These are phyloP conservation scores for Boeremia lycopersici DNA, from an alignment of 2,329 filamentous ascomycete species.

Conservation along the genomic window DNA sequence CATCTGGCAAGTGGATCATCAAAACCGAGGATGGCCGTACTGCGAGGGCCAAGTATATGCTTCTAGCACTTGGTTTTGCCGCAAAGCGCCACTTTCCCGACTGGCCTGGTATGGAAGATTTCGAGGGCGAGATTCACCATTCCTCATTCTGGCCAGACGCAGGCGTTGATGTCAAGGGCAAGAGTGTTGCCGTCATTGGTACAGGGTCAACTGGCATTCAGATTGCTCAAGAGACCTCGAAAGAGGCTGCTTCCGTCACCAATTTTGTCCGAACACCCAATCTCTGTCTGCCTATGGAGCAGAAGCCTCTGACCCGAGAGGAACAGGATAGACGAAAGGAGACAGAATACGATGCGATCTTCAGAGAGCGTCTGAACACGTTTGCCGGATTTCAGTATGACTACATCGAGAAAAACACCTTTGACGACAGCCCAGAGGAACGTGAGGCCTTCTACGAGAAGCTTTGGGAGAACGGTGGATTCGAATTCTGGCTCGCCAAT, in stretches of 20 bases:
- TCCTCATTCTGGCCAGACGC: slow-evolving; percentile 66
- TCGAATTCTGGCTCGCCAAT: slow-evolving; percentile 52
- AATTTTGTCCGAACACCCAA: slow-evolving; percentile 74
- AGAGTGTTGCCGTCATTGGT: slow-evolving; percentile 67
- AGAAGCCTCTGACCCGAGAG: slow-evolving; percentile 54
- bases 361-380: slow-evolving; percentile 57
- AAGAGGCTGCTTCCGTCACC: slow-evolving; percentile 56
- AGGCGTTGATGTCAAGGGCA: slow-evolving; percentile 62
- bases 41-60: slow-evolving; percentile 58
- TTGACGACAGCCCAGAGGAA: slow-evolving; percentile 51
- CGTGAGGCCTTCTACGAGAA: slow-evolving; percentile 53
- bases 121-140: slow-evolving; percentile 65
- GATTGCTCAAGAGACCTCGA: slow-evolving; percentile 65
- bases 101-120: slow-evolving; percentile 64
- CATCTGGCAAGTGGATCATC: slow-evolving; percentile 57
- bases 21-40: slow-evolving; percentile 59
- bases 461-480: slow-evolving; percentile 49
- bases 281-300: slow-evolving; percentile 66
- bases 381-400: slow-evolving; percentile 67
- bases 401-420: slow-evolving; percentile 60
- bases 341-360: slow-evolving; percentile 54
- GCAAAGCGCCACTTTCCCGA: slow-evolving; percentile 67
- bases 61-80: slow-evolving; percentile 63
- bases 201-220: slow-evolving; percentile 70
- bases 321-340: slow-evolving; percentile 57